Evolutionary conservation across 805 yeast genomes (phyloP), one percentile per base, ranked within the genome.

Genomic region (Starmerella apicola): DNA sequence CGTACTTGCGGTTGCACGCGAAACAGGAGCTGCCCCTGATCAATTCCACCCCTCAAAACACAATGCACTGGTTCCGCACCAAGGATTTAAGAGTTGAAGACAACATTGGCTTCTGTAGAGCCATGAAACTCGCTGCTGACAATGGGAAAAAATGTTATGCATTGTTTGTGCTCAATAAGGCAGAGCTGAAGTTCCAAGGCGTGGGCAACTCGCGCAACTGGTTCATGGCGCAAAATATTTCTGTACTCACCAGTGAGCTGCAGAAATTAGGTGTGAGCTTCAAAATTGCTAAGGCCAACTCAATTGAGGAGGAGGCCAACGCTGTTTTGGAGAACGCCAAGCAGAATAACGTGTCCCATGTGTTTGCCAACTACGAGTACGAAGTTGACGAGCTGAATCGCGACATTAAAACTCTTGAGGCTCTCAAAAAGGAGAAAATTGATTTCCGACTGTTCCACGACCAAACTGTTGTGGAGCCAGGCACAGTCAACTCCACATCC

Each of bases 21-120:
- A 23, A 18, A 23, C 23, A 42, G 12, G 10, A 27, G 15, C 21
- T 27, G 12, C 21, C 29, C 12, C 27, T 20, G 3, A 23, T 17
- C 19, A 27, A 30, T 7, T 3, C 21, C 7, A 13, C 21, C 20
- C 22, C 66, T 12, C 34, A 32, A 12, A 40, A 32, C 13, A 42
- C 43, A 12, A 30, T 67, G 16, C 74, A 70, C 50, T 62, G 73
- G 64, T 70, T 72, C 38, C 51, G 66, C 15, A 59, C 38, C 21
- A 43, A 63, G 27, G 78, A 72, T 45, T 53, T 71, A 21, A 55
- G 77, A 33, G 39, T 63, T 6, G 53, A 50, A 8, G 74, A 72
- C 49, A 72, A 72, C 47, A 55, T 53, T 1, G 69, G 65, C 0
- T 55, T 72, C 29, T 52, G 44, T 12, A 44, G 57, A 15, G 69